Conservation (phyloP, 2,329 filamentous ascomycete genomes). For the Dothistroma septosporum region DNA sequence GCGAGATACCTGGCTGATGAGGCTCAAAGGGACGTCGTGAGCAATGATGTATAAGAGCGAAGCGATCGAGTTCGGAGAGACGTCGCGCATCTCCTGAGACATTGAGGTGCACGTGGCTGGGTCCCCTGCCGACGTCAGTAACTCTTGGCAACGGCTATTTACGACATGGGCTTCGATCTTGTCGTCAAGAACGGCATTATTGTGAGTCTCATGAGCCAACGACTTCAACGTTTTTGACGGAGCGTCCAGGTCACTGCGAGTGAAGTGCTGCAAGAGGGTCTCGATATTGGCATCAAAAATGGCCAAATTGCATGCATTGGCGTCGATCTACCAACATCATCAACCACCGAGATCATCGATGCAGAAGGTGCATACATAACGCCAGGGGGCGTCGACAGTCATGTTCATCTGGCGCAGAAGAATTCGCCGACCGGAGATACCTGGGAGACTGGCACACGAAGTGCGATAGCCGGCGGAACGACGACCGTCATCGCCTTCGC, state of each 20-base stretch:
- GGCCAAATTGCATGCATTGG: slow-evolving; percentile 48
- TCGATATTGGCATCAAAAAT: slow-evolving; percentile 47
- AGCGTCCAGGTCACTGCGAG: slow-evolving; percentile 43
- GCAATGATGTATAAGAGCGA: neutral
- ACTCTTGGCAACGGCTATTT: slow-evolving; percentile 4
- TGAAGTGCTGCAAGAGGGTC: slow-evolving; percentile 42
- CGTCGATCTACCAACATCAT: slow-evolving; percentile 33
- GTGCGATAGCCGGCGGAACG: slow-evolving; percentile 55
- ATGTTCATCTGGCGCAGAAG: slow-evolving; percentile 48
- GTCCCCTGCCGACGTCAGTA: neutral
- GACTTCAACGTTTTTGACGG: slow-evolving; percentile 1
- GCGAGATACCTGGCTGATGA: neutral
- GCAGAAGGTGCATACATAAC: slow-evolving; percentile 46
- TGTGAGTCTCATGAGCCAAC: slow-evolving; percentile 26
- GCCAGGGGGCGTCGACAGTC: slow-evolving; percentile 48
- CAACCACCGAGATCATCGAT: slow-evolving; percentile 40
- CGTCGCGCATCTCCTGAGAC: neutral
- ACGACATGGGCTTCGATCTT: slow-evolving; percentile 37
- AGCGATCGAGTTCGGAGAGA: neutral
- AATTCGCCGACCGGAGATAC: slow-evolving; percentile 44
- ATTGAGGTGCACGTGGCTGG: neutral
- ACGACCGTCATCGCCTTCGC: slow-evolving; percentile 59
- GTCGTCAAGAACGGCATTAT: slow-evolving; percentile 43
- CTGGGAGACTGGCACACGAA: slow-evolving; percentile 50
- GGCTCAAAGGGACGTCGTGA: neutral